These are phyloP conservation scores for Pichia cabralensis DNA, from an alignment of 805 yeast genomes.

Conservation along the genomic window DNA sequence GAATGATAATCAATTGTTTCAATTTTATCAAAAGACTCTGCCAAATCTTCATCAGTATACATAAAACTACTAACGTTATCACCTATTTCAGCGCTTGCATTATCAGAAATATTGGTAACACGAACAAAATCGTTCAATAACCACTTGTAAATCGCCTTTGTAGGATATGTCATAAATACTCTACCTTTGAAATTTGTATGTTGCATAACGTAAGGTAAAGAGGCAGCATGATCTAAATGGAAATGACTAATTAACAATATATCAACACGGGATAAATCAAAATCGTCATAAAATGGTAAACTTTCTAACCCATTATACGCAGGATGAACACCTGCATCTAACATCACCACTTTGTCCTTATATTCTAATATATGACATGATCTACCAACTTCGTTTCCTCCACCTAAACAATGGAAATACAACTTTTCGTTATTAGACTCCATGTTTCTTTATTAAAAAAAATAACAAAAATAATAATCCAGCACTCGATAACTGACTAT, in stretches of 20 bases:
- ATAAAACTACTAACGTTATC: slow-evolving; percentile 34
- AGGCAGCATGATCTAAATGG: slow-evolving; percentile 97
- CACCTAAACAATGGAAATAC: slow-evolving; percentile 85
- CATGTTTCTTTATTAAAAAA: slow-evolving; percentile 1
- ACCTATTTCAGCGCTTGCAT: slow-evolving; percentile 33
- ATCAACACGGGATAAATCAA: slow-evolving; percentile 81
- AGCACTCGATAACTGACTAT: no score
- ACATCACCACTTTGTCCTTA: slow-evolving; percentile 90
- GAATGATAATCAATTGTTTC: slow-evolving; percentile 95
- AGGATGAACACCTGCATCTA: slow-evolving; percentile 98
- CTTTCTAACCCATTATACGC: slow-evolving; percentile 85
- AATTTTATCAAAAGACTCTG: slow-evolving; percentile 77
- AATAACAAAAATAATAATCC: no score
- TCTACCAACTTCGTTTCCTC: slow-evolving; percentile 97
- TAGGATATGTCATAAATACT: slow-evolving; percentile 98
- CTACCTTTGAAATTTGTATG: slow-evolving; percentile 91
- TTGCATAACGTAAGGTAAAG: slow-evolving; percentile 95
- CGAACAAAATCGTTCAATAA: slow-evolving; percentile 86
- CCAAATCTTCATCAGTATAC: slow-evolving; percentile 85
- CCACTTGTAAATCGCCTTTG: slow-evolving; percentile 97
- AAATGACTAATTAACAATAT: slow-evolving; percentile 84
- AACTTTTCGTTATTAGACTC: slow-evolving; percentile 26
- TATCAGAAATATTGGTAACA: slow-evolving; percentile 57
- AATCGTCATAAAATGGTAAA: slow-evolving; percentile 92
- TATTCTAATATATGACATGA: slow-evolving; percentile 89